These are phyloP conservation scores for Hortiboletus campestris DNA, from an alignment of 768 basidiomycete species.

Conservation along the genomic window DNA sequence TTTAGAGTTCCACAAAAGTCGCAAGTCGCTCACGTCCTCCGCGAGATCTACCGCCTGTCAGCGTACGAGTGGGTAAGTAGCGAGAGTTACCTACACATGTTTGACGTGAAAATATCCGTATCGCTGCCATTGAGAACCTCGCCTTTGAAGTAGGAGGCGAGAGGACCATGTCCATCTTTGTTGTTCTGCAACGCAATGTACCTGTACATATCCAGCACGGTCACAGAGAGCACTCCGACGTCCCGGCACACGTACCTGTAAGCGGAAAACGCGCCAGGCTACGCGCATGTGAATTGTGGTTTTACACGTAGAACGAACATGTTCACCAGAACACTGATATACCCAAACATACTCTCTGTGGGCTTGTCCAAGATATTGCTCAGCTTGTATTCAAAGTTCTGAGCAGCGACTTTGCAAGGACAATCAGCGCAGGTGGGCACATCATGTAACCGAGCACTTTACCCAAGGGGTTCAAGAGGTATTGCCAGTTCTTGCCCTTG, in stretches of 20 bases:
- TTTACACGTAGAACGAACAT: not conserved
- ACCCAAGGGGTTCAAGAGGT: constrained; percentile 83
- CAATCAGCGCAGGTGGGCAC: not conserved
- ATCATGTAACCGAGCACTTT: constrained; percentile 16
- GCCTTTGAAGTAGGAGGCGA: constrained; percentile 97
- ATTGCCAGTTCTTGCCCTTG: constrained; percentile 86
- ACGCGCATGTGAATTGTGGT: constrained; percentile 8
- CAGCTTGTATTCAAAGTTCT: constrained; percentile 95
- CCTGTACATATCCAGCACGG: constrained; percentile 30
- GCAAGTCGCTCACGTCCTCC: constrained; percentile 63
- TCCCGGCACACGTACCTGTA: constrained; percentile 48
- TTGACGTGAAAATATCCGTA: constrained; percentile 92
- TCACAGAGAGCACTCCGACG: not conserved
- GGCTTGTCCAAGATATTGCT: constrained; percentile 91
- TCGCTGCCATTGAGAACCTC: constrained; percentile 82
- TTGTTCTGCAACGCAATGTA: constrained; percentile 91
- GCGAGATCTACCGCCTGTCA: constrained; percentile 63
- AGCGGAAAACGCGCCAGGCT: constrained; percentile 95
- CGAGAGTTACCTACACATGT: constrained; percentile 71
- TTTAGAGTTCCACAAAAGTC: not conserved
- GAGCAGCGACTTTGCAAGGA: constrained; percentile 68
- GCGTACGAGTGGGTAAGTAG: not conserved
- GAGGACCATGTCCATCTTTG: constrained; percentile 74
- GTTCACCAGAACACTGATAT: constrained; percentile 86
- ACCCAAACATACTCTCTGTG: constrained; percentile 88